Conservation (phyloP, 2,329 filamentous ascomycete genomes). For the Cadophora gregata region DNA sequence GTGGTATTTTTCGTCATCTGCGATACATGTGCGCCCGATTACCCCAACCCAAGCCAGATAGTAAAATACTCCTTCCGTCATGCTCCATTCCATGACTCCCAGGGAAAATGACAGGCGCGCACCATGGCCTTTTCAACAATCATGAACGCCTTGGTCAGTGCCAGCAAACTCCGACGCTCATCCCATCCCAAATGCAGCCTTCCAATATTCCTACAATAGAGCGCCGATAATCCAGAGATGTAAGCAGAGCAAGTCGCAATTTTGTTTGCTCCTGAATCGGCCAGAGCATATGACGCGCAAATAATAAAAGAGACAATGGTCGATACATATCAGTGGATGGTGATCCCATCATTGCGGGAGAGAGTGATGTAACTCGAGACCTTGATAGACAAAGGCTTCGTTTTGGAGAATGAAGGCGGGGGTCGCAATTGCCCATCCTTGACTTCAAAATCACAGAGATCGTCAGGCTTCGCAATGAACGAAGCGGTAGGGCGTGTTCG, state of each 20-base stretch:
- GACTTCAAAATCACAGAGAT: conserved; percentile 64
- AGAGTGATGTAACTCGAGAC: conserved; percentile 39
- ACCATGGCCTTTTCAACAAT: conserved; percentile 2
- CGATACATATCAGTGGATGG: conserved; percentile 31
- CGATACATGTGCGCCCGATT: neutral
- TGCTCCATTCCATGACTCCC: conserved; percentile 10
- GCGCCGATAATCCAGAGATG: conserved; percentile 8
- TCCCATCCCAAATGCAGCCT: conserved; percentile 9
- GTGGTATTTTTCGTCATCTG: neutral
- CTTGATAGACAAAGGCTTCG: conserved; percentile 40
- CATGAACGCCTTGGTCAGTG: conserved; percentile 22
- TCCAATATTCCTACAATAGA: conserved; percentile 17
- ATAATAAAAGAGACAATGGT: neutral
- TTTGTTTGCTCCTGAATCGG: neutral
- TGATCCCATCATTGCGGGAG: conserved; percentile 37
- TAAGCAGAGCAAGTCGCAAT: conserved; percentile 14
- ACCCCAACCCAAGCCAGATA: conserved; percentile 2
- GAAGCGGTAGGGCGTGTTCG: conserved; percentile 61
- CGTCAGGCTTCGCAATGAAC: conserved; percentile 68
- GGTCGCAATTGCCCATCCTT: conserved; percentile 59
- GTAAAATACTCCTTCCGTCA: conserved; percentile 10
- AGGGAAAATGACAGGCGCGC: neutral
- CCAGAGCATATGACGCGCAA: conserved; percentile 14
- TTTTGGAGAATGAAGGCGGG: conserved; percentile 37
- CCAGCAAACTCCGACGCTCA: conserved; percentile 24